Conservation (phyloP, 768 basidiomycete species). For the Mrakia gelida region DNA sequence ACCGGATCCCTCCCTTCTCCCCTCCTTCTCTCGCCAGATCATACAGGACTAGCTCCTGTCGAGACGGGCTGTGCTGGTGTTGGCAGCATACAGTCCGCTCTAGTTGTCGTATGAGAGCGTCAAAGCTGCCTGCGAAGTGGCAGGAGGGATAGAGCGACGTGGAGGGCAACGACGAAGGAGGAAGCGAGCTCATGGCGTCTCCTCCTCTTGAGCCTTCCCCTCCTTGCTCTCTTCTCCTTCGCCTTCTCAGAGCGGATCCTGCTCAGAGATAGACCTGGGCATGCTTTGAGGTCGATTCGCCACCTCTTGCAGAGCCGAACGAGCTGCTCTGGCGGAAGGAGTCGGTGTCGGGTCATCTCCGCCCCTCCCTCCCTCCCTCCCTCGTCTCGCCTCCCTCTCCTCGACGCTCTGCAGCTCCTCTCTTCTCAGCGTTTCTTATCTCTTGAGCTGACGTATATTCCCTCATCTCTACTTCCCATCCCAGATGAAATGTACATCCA, state of each 20-base stretch:
- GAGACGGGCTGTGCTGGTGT: too few relatives aligned
- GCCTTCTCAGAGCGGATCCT: background rate
- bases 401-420: background rate
- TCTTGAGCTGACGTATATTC: background rate
- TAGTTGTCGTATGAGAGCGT: too few relatives aligned
- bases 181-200: background rate
- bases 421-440: background rate
- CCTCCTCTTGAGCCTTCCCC: background rate
- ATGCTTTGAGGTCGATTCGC: background rate
- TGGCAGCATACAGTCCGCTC: too few relatives aligned
- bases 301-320: background rate
- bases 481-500: constrained; percentile 31
- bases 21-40: too few relatives aligned
- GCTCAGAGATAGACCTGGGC: background rate
- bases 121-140: too few relatives aligned
- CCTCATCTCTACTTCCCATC: background rate
- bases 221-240: background rate
- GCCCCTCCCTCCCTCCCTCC: background rate
- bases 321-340: background rate
- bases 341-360: background rate
- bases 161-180: background rate
- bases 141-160: background rate
- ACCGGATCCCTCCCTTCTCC: background rate
- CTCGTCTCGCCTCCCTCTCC: background rate
- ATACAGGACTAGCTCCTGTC: too few relatives aligned